These are phyloP conservation scores for Pezicula carpinea DNA, from an alignment of 2,329 filamentous ascomycete species.

Conservation along the genomic window DNA sequence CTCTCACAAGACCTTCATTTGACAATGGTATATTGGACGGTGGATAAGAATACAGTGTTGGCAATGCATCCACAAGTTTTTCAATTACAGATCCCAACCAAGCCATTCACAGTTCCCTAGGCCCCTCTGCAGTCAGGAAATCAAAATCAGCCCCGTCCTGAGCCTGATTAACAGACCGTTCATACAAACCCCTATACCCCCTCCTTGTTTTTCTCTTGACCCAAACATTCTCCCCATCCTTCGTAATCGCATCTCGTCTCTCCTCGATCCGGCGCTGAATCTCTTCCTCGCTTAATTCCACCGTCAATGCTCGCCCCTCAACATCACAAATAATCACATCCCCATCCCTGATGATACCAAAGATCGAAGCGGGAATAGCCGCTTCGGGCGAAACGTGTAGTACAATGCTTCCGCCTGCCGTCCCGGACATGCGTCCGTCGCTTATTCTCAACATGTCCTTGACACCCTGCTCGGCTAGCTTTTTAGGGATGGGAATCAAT, in stretches of 20 bases:
- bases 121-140: constrained; percentile 48
- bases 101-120: too few relatives aligned
- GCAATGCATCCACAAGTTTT: too few relatives aligned
- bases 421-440: constrained; percentile 51
- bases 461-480: constrained; percentile 40
- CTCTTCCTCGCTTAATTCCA: constrained; percentile 28
- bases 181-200: constrained; percentile 56
- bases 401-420: constrained; percentile 49
- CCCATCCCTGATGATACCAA: constrained; percentile 42
- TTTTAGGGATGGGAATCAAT: constrained; percentile 44
- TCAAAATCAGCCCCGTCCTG: constrained; percentile 57
- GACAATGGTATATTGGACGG: too few relatives aligned
- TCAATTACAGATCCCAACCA: too few relatives aligned
- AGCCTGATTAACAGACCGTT: constrained; percentile 55
- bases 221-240: constrained; percentile 25
- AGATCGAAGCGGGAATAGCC: constrained; percentile 39
- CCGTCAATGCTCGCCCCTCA: constrained; percentile 34
- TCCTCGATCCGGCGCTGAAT: constrained; percentile 10
- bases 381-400: constrained; percentile 50
- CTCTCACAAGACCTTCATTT: too few relatives aligned
- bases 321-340: constrained; percentile 43
- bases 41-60: too few relatives aligned
- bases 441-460: constrained; percentile 48
- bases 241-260: constrained; percentile 21
- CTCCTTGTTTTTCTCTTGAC: constrained; percentile 35